These are phyloP conservation scores for Fusarium transvaalense DNA, from an alignment of 2,329 filamentous ascomycete species.

Conservation along the genomic window DNA sequence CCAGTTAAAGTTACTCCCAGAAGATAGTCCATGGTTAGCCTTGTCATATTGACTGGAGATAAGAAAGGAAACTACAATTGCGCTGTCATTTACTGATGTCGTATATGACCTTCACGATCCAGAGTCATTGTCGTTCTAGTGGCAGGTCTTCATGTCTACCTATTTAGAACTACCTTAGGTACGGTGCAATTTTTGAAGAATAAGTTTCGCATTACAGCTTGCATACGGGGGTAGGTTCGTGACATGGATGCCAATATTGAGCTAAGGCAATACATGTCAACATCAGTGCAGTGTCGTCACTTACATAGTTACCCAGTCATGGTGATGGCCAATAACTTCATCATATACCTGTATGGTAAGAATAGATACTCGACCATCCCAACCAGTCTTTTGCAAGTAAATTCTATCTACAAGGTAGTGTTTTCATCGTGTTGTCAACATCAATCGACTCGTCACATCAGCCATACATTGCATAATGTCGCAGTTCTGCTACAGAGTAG, in stretches of 20 bases:
- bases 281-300: neutral
- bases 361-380: neutral
- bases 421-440: neutral
- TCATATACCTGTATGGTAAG: neutral
- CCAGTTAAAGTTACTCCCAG: conserved; percentile 22
- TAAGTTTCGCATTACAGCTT: neutral
- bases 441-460: neutral
- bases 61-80: conserved; percentile 18
- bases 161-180: too few relatives aligned
- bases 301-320: neutral
- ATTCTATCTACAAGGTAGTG: too few relatives aligned
- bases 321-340: neutral
- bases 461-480: neutral
- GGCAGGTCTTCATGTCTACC: too few relatives aligned
- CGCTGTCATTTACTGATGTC: neutral
- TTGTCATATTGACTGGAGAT: conserved; percentile 18
- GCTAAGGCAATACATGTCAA: neutral
- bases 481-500: neutral
- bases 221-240: neutral
- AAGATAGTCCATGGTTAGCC: conserved; percentile 20
- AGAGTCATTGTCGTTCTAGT: too few relatives aligned
- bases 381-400: neutral
- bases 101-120: neutral
- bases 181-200: neutral
- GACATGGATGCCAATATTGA: neutral